A percentile compares a stretch with the other conserved stretches of the same genome.
phyloP scores from a whole-genome alignment of 1,284 basidiomycete species.

The Mycena citricolor region DNA sequence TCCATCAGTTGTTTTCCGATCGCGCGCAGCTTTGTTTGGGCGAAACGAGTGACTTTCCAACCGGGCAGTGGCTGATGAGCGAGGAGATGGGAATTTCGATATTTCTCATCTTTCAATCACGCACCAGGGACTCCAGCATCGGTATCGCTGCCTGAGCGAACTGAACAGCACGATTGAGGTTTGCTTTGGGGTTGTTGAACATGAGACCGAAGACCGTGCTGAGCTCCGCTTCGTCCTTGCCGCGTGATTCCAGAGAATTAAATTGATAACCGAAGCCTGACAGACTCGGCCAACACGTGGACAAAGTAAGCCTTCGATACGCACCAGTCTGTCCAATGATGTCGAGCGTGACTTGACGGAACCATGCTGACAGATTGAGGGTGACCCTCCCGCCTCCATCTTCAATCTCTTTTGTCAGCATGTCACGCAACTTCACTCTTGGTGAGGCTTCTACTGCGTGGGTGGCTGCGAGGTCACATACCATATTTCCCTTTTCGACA shows the following conservation, averaged over 20 bases:
- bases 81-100: too few relatives aligned
- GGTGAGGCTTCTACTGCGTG: not conserved
- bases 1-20: conserved; percentile 47
- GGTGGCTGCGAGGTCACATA: conserved; percentile 25
- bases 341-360: conserved; percentile 62
- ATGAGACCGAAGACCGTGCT: conserved; percentile 47
- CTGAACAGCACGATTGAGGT: not conserved
- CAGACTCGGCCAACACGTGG: not conserved
- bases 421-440: conserved; percentile 43
- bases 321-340: conserved; percentile 59
- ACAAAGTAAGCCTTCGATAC: not conserved
- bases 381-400: conserved; percentile 36
- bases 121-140: conserved; percentile 9
- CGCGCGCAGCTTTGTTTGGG: conserved; percentile 2
- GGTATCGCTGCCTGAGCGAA: not conserved
- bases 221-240: conserved; percentile 43
- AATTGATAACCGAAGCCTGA: conserved; percentile 68
- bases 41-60: not conserved
- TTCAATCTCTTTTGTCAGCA: conserved; percentile 33
- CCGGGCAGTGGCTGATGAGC: conserved; percentile 8
- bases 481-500: conserved; percentile 49
- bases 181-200: conserved; percentile 28
- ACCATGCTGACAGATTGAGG: conserved; percentile 40
- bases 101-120: too few relatives aligned
- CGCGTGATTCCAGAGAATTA: conserved; percentile 42